A percentile compares a stretch with the other conserved stretches of the same genome.
Evolutionary conservation across 257 asterid genomes (phyloP).

Genomic region (Nicotiana otophora): DNA sequence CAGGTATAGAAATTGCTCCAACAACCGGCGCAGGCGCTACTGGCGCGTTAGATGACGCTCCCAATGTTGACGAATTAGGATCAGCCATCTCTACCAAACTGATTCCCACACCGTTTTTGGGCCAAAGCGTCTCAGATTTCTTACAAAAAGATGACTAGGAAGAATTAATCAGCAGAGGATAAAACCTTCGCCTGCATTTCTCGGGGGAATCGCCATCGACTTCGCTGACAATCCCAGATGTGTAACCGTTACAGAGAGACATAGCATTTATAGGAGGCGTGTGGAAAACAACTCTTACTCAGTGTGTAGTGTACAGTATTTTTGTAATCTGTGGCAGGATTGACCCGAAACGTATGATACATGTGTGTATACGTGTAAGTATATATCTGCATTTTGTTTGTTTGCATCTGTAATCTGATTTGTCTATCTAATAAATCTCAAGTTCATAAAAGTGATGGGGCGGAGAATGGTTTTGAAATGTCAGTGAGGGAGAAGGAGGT

Average conservation of each 20-base stretch:
- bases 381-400: not conserved
- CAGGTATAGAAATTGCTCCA: conserved; percentile 12
- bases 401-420: not conserved
- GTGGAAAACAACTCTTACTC: not conserved
- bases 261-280: not conserved
- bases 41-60: not conserved
- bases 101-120: too few relatives aligned
- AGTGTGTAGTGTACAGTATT: not conserved
- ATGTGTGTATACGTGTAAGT: not conserved
- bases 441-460: too few relatives aligned
- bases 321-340: not conserved
- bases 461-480: too few relatives aligned
- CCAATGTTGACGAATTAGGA: not conserved
- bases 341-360: not conserved
- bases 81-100: not conserved
- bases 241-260: not conserved
- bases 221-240: too few relatives aligned
- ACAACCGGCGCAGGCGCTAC: not conserved
- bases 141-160: not conserved
- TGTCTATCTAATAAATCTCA: too few relatives aligned
- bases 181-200: not conserved
- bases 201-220: not conserved
- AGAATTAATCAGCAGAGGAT: not conserved
- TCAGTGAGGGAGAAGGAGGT: not conserved
- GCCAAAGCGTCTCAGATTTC: not conserved